Evolutionary conservation across 495 filamentous ascomycete species (phyloP), one percentile per base, ranked within the genome.

Genomic region (Hyaloscypha variabilis): DNA sequence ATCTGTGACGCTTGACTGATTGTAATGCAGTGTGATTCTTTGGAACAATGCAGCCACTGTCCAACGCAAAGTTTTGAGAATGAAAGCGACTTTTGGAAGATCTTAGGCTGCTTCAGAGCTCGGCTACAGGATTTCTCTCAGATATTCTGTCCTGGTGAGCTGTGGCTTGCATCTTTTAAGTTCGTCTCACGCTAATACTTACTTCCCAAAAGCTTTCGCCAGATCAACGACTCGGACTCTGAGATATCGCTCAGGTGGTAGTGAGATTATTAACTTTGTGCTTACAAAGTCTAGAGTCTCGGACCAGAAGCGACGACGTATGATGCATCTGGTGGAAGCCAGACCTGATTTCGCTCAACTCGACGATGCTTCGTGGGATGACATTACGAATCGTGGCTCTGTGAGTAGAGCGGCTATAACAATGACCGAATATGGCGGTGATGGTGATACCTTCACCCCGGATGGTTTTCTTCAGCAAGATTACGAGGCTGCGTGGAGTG

Each of bases 31-130:
- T 66, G 60, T 34, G 63, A 69, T 49, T 52, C 42, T 25, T 42
- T 66, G 5, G 46, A 64, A 8, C 17, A 30, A 50, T 69, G 67
- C 55, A 58, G 26, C 34, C 67, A 69, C 58, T 69, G 67, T 58
- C 67, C 67, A 8, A 21, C 14, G 10, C 56, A 69, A 53, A 62
- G 67, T 24, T 69, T 51, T 28, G 64, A 66, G 14, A 63, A 57
- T 30, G 54, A 66, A 28, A 60, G 24, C 34, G 67, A 69, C 26
- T 66, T 61, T 29, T 69, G 67, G 67, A 69, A 66, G 31, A 58
- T 66, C 1, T 59, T 69, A 17, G 60, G 63, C 10, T 69, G 67
- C 25, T 53, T 66, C 53, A 63, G 67, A 17, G 59, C 52, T 11
- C 55, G 42, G 13, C 39, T 69, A 26, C 36, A n/a, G 8, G 59